These are phyloP conservation scores for Singerocomus rubriflavus DNA, from an alignment of 1,284 basidiomycete genomes.

Conservation along the genomic window DNA sequence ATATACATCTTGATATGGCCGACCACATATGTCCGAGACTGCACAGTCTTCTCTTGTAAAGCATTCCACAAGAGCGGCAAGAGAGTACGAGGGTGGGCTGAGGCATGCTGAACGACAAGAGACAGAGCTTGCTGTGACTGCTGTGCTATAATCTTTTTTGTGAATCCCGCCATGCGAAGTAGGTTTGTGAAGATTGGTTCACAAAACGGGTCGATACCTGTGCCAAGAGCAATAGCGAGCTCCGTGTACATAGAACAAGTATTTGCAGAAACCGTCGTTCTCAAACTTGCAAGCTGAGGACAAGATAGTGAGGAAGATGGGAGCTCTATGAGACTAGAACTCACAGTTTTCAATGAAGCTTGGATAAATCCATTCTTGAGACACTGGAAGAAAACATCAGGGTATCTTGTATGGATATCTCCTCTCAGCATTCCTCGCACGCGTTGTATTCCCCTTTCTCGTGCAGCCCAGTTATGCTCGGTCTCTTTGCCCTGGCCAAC, in stretches of 20 bases:
- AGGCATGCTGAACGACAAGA: conserved; percentile 68
- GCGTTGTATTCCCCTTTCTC: conserved; percentile 77
- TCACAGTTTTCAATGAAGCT: conserved; percentile 82
- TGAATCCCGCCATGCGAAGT: conserved; percentile 85
- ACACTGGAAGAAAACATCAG: conserved; percentile 70
- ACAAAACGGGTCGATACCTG: conserved; percentile 71
- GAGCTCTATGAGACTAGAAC: conserved; percentile 26
- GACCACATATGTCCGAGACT: conserved; percentile 69
- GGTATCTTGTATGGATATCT: conserved; percentile 71
- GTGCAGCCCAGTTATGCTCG: conserved; percentile 91
- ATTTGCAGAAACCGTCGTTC: conserved; percentile 87
- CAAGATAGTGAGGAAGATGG: conserved; percentile 6
- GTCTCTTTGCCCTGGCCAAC: conserved; percentile 82
- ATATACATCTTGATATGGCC: conserved; percentile 74
- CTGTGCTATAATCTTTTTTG: conserved; percentile 93
- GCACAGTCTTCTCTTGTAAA: conserved; percentile 83
- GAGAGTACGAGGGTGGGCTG: conserved; percentile 68
- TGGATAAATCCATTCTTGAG: conserved; percentile 80
- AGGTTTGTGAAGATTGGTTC: conserved; percentile 76
- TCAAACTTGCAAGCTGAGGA: conserved; percentile 75
- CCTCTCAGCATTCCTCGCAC: conserved; percentile 93
- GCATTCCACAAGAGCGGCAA: conserved; percentile 71
- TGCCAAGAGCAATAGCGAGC: conserved; percentile 67
- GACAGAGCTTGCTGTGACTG: conserved; percentile 78
- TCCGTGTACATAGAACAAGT: conserved; percentile 81